Percentiles rank a stretch among this genome's conserved stretches.
phyloP scores from a whole-genome alignment of 805 yeast genomes.

The Candida patagonica region DNA sequence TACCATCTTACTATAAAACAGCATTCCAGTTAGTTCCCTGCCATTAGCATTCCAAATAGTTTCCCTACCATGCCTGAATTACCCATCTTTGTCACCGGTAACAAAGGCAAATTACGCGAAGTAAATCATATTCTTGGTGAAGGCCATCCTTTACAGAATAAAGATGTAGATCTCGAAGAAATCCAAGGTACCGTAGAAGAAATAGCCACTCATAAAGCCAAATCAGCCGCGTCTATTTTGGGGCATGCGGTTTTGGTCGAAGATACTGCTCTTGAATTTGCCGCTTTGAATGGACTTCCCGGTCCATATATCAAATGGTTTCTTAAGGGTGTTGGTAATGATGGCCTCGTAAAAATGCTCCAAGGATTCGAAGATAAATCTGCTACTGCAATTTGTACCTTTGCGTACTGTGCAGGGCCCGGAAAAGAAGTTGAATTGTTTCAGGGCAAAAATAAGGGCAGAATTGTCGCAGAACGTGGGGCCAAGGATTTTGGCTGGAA shows the following conservation, averaged over 20 bases:
- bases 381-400: slow-evolving; percentile 85
- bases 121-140: slow-evolving; percentile 58
- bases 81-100: slow-evolving; percentile 44
- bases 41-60: background rate
- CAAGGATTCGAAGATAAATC: slow-evolving; percentile 72
- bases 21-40: too few species aligned
- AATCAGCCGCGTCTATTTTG: slow-evolving; percentile 53
- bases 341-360: slow-evolving; percentile 68
- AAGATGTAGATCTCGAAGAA: slow-evolving; percentile 75
- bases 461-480: slow-evolving; percentile 69
- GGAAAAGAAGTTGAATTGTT: slow-evolving; percentile 64
- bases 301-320: slow-evolving; percentile 89
- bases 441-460: slow-evolving; percentile 78
- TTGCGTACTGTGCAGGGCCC: slow-evolving; percentile 82
- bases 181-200: slow-evolving; percentile 81
- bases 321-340: slow-evolving; percentile 61
- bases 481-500: slow-evolving; percentile 91
- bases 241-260: slow-evolving; percentile 86
- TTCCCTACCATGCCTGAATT: background rate
- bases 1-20: too few species aligned
- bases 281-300: slow-evolving; percentile 75
- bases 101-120: slow-evolving; percentile 78
- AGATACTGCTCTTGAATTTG: slow-evolving; percentile 84
- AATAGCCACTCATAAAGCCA: slow-evolving; percentile 73
- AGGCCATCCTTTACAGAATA: slow-evolving; percentile 44